Evolutionary conservation across 2,329 filamentous ascomycete genomes (phyloP), one percentile per base, ranked within the genome.

Genomic region (Cladosporium sp.): DNA sequence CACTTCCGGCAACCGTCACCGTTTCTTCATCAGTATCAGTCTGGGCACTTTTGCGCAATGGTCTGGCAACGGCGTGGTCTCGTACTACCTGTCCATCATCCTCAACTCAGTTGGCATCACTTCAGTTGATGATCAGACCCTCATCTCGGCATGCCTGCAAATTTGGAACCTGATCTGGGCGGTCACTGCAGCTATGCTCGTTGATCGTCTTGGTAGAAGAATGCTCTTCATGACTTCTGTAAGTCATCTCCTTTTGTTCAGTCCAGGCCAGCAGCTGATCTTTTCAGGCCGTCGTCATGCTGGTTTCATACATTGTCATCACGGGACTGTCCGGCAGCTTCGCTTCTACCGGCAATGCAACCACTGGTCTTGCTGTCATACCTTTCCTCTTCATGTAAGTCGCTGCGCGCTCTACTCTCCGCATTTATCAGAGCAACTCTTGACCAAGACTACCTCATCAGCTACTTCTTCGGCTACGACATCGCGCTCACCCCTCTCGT

Each of bases 181-280:
- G 12, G 63, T 78, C 7, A 66, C 68, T 1, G 78, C 77, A 28
- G 79, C 78, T 62, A 77, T 78, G 59, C 75, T 76, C 7, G 77
- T 79, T 18, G 79, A 83, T 69, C 74, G 75, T 55, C 69, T 77
- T 15, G 80, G 81, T 11, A 78, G 82, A 4, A 76, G 81, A 5
- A 74, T 75, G 52, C 76, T 83, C 3, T 83, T 80, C 72, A 68
- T 83, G 11, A 68, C 76, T 5, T 79, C 79, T 11, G 83, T 86
- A 6, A 70, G 76, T 55, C 78, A 76, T 21, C 30, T n/a, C 10
- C 2, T 24, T 12, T 30, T n/a, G 15, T 2, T 18, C 30, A 24
- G 24, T n/a, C 30, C 11, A n/a, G 2, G 12, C 24, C 26, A 11
- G 18, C 4, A 88, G 78, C 76, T 86, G 47, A 59, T 18, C 1